Base-by-base conservation (phyloP, 352 stramenopile genomes). In the Pythium plurisporium region DNA sequence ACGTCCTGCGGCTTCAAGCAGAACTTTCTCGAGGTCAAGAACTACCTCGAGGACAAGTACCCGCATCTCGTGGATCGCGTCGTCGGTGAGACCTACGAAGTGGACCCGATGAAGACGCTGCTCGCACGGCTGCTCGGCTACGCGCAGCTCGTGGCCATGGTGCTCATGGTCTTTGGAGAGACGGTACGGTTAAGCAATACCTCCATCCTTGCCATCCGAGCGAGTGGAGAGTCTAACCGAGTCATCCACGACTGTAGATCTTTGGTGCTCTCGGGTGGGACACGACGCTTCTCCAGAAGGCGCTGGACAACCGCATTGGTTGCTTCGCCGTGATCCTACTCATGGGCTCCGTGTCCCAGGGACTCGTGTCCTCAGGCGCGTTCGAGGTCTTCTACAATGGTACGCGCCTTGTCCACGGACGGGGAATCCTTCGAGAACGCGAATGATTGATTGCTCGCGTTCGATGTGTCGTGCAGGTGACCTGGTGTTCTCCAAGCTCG, bases 371-470 rank as follows among this genome's bases (percentile, higher is more conserved):
- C 12, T 79, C 81, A 2, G 83, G 83, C 11, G 83, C 81, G 9
- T 94, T 94, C 23, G 83, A 94, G 66, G 79, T 94, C 27, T 89
- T 80, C 56, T 89, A 87, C 38, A 91, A 94, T 49, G 76, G 83
- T 94, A 48, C 15, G 55, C 2, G 5, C 15, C n/a, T n/a, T n/a
- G n/a, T n/a, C n/a, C n/a, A n/a, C n/a, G n/a, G n/a, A n/a, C n/a
- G n/a, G n/a, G n/a, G n/a, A n/a, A n/a, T n/a, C n/a, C n/a, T n/a
- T n/a, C n/a, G n/a, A n/a, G n/a, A n/a, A n/a, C n/a, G n/a, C n/a
- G n/a, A 44, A 44, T 11, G 38, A 44, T 4, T 44, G 2, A 25
- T 20, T 5, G n/a, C 7, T 2, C 6, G 38, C 15, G 4, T 12
- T 44, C 34, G 22, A 31, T 26, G 30, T 33, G 17, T 44, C 42